Base-by-base conservation (phyloP, 2,329 filamentous ascomycete species). In the Lachnellula occidentalis region DNA sequence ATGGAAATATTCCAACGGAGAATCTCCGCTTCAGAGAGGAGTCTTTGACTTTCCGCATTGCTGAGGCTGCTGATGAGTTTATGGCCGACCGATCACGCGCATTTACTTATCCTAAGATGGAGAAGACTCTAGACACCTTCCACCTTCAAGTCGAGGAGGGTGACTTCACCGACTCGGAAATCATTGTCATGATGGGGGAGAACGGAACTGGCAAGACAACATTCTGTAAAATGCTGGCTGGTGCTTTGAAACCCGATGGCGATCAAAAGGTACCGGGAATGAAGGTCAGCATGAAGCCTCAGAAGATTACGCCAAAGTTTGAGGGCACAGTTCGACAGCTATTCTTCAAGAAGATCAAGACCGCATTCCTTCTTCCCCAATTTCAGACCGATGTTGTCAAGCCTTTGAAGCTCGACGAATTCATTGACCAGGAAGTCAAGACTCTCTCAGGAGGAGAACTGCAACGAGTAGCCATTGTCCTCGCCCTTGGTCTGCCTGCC, bases 371-470 rank as follows among this genome's bases (percentile, higher is more conserved):
- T 66, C 94, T 86, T 65, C 94, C 94, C 31, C 94, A 99, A 74
- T 99, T 99, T 82, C 94, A 99, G 79, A 99, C 94, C 14, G 94
- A 99, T 72, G 95, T 99, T 55, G 95, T 97, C 77, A 97, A 97
- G 79, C 94, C 95, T n/a, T 83, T 99, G 58, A 96, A 95, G 78
- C 85, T 99, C 58, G 94, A 99, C 50, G 94, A 97, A 71, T 99
- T 99, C 74, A 97, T 99, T 69, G 94, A 99, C 71, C 94, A 99
- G 74, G 95, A 99, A 77, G 94, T 99, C 64, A 95, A 96, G 80
- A 96, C 97, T 74, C 77, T 99, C 71, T 99, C 94, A 53, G 94
- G 94, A 82, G 94, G 94, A 88, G 94, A 99, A 85, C 79, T 99
- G 80, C 94, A 99, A 75, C 91, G 95, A 83, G 95, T 99, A 50